Percentiles rank a stretch among this genome's conserved stretches.
These are phyloP conservation scores for Ganoderma meredithae DNA, from an alignment of 1,284 basidiomycete genomes.

Conservation along the genomic window DNA sequence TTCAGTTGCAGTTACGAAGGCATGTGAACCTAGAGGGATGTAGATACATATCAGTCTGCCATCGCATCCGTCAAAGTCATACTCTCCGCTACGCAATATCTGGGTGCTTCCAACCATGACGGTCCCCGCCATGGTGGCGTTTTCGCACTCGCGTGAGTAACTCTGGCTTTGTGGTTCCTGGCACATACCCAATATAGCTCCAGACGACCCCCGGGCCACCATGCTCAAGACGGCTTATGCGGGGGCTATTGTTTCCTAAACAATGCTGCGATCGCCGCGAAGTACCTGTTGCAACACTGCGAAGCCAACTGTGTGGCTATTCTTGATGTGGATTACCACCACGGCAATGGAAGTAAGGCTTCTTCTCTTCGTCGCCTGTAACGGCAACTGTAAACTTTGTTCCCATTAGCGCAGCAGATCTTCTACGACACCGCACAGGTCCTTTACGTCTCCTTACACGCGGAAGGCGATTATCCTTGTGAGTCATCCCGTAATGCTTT, in stretches of 20 bases:
- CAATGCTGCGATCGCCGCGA: conserved; percentile 45
- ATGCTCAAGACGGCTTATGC: conserved; percentile 42
- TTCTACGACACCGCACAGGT: conserved; percentile 46
- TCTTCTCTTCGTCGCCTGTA: neutral
- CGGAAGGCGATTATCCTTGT: conserved; percentile 47
- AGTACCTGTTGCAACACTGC: conserved; percentile 36
- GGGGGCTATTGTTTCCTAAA: conserved; percentile 50
- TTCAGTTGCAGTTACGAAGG: neutral
- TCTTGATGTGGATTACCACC: conserved; percentile 50
- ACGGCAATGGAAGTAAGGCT: conserved; percentile 46
- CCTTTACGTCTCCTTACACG: conserved; percentile 47
- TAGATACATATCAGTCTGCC: conserved; percentile 42
- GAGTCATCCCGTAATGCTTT: conserved; percentile 16
- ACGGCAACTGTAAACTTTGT: neutral
- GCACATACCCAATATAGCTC: neutral
- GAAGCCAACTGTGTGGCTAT: conserved; percentile 39
- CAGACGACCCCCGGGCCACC: conserved; percentile 49
- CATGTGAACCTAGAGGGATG: neutral
- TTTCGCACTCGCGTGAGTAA: conserved; percentile 44
- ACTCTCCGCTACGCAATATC: conserved; percentile 37
- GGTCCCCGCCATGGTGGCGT: conserved; percentile 13
- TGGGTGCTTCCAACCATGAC: conserved; percentile 10
- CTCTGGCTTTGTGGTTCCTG: neutral
- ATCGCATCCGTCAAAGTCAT: conserved; percentile 43
- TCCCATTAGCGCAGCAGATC: conserved; percentile 41